Evolutionary conservation across 2,329 filamentous ascomycete species (phyloP), one percentile per base, ranked within the genome.

Genomic region (Aspergillus candidus): DNA sequence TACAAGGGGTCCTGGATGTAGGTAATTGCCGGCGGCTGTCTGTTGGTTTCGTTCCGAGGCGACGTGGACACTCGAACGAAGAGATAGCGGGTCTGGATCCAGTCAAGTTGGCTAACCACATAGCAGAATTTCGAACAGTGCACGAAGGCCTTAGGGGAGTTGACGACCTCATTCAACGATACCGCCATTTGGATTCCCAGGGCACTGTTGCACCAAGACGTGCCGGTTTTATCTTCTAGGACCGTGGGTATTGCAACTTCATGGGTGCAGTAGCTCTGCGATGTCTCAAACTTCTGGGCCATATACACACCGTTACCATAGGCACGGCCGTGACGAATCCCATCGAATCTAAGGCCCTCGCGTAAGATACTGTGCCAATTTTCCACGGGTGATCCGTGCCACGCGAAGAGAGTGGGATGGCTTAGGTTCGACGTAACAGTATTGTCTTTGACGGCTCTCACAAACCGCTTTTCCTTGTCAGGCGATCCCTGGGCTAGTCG

Each of bases 321-420:
- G 1, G 83, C 72, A 48, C 90, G 79, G 1, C 89, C 90, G 60
- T 91, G 68, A 0, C 61, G 34, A 0, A 70, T 66, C 1, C 77
- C 64, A 4, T 79, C 77, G 66, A 82, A 95, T 60, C 94, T 79
- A 5, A 96, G 71, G 0, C 90, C 89, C 47, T 84, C 80, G 29
- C 89, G 80, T 50, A 95, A 80, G 55, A 96, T 95, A 55, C 83
- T 86, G 64, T 96, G 90, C 90, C 90, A 95, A 56, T 94, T 95
- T 3, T 64, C 52, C 3, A 94, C 51, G 0, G 69, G 62, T 56
- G 87, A 94, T 5, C 89, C 90, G 62, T 96, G 90, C 83, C 86
- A 95, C 0, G 86, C 88, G 57, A 94, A 88, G 2, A 95, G 64
- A 0, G 87, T 91, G 0, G 86, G 84, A 52, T 79, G 72, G 47